phyloP scores from a whole-genome alignment of 176 grass and related monocot species.

The sorghum (Sorghum bicolor) region Sorghum_bicolor_NCBIv3 NC_012871.2:70318501-70319000 shows the following conservation, averaged over 20 bases:
- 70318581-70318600: neutral
- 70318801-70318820: neutral
- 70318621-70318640: neutral
- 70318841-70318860: neutral
- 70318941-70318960: neutral
- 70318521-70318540: neutral
- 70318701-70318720: neutral
- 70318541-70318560: neutral
- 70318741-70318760: neutral
- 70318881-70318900: neutral
- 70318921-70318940: neutral
- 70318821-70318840: neutral
- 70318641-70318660: neutral
- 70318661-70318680: neutral
- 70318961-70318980: neutral
- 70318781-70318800: no score
- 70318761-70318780: neutral
- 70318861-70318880: no score
- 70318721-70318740: neutral
- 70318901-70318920: neutral
- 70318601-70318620: neutral
- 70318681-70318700: neutral
- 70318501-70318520: neutral
- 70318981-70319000: neutral
- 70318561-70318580: neutral